Base-by-base conservation (phyloP, 768 basidiomycete species). In the Naganishia onofrii region DNA sequence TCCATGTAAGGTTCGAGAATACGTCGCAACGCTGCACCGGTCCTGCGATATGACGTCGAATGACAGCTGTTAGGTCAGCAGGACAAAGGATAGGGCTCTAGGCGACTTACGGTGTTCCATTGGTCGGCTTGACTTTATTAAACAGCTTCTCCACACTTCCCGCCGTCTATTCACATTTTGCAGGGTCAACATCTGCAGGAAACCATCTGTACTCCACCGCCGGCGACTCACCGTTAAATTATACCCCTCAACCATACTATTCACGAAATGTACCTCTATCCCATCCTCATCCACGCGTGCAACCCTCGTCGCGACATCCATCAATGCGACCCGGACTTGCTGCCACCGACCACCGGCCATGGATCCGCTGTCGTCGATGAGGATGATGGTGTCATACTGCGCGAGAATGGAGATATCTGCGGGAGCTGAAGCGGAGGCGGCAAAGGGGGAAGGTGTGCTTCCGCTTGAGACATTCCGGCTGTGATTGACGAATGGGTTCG, bases 241-340 rank as follows among this genome's bases (percentile, higher is more conserved):
- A 34, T 73, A 73, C 12, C 79, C 79, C 3, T 76, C 76, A 1
- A 76, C 53, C 38, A 74, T 75, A 34, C 71, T 71, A 69, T 81
- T 81, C 28, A 79, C 54, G 65, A 81, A 79, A 65, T 77, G 76
- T 3, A 81, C 65, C 51, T 81, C 79, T 21, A 80, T 72, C 29
- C 77, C 76, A 54, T 77, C 71, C 57, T 73, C 69, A 52, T 76
- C 76, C 23, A 64, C 26, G 12, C 42, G 55, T 28, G 76, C 74
- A 4, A 76, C 79, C 3, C 73, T 74, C 56, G 76, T 77, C 2
- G 77, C 75, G 6, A 79, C 74, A 23, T 74, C 76, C 71, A 75
- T 74, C 57, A 81, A 60, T 8, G 76, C 75, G 26, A 51, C 44
- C 21, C 72, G 48, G 2, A 77, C 76, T 51, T 77, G 67, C 21